phyloP scores from a whole-genome alignment of 2,329 filamentous ascomycete genomes.

The Colletotrichum abscissum region DNA sequence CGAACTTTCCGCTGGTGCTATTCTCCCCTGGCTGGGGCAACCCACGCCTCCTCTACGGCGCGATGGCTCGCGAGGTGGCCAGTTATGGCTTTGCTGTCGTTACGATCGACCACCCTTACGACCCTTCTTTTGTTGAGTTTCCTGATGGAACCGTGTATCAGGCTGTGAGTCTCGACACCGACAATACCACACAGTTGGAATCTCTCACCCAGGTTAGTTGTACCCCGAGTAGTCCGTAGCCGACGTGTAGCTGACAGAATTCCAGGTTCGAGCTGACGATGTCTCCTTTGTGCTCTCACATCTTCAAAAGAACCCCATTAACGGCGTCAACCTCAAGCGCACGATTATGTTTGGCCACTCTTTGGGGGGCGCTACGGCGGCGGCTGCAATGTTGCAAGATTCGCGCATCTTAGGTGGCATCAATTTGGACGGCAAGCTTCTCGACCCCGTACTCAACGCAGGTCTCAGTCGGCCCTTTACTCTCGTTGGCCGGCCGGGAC shows the following conservation, averaged over 20 bases:
- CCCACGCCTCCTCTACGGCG: constrained; percentile 55
- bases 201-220: constrained; percentile 37
- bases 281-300: constrained; percentile 50
- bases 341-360: constrained; percentile 53
- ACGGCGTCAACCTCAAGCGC: constrained; percentile 42
- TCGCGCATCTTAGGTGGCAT: constrained; percentile 49
- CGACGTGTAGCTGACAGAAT: not conserved
- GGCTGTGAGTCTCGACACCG: constrained; percentile 36
- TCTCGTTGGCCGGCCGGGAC: constrained; percentile 44
- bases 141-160: constrained; percentile 49
- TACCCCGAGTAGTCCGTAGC: not conserved
- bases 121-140: constrained; percentile 58
- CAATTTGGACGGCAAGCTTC: constrained; percentile 53
- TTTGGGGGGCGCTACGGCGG: constrained; percentile 51
- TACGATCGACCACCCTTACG: constrained; percentile 61
- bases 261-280: constrained; percentile 49
- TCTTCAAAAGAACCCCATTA: constrained; percentile 39
- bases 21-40: constrained; percentile 58
- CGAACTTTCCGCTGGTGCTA: constrained; percentile 45
- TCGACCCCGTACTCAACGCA: constrained; percentile 42
- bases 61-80: constrained; percentile 56
- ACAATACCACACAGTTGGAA: constrained; percentile 34
- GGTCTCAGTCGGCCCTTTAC: constrained; percentile 46
- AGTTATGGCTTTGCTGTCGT: constrained; percentile 58
- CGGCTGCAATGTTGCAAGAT: constrained; percentile 45